These are phyloP conservation scores for Phytophthora ohioensis DNA, from an alignment of 352 stramenopile species.

Conservation along the genomic window DNA sequence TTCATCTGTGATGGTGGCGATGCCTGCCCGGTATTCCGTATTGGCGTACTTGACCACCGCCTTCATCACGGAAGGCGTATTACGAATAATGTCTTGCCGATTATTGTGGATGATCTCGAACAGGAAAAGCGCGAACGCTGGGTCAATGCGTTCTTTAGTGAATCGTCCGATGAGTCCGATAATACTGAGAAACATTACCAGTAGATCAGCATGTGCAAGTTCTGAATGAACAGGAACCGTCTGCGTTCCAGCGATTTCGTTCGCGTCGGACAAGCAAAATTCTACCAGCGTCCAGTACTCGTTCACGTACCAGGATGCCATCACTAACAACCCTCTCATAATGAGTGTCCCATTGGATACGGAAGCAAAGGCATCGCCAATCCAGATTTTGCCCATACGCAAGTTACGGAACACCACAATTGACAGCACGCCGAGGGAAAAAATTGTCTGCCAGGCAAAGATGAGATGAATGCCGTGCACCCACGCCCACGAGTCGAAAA, in stretches of 20 bases:
- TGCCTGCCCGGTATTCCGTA: constrained; percentile 27
- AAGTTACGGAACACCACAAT: constrained; percentile 49
- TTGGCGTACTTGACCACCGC: constrained; percentile 13
- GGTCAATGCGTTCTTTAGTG: constrained; percentile 42
- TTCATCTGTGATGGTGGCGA: constrained; percentile 26
- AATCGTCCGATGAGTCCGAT: constrained; percentile 36
- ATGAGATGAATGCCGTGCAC: constrained; percentile 47
- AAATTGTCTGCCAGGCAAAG: constrained; percentile 40
- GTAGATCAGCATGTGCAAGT: constrained; percentile 43
- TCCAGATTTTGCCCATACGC: constrained; percentile 46
- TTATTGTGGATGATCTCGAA: constrained; percentile 39
- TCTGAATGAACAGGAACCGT: constrained; percentile 28
- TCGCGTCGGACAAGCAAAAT: constrained; percentile 28
- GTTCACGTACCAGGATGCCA: constrained; percentile 46
- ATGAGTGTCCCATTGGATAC: constrained; percentile 44
- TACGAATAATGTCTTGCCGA: constrained; percentile 14
- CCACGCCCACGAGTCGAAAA: constrained; percentile 59
- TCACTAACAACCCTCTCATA: constrained; percentile 35
- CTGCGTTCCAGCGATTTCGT: constrained; percentile 22
- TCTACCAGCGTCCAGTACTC: constrained; percentile 45
- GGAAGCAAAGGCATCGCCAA: constrained; percentile 49
- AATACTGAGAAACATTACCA: constrained; percentile 46
- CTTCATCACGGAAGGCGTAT: neutral
- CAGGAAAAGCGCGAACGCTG: constrained; percentile 36
- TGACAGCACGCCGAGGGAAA: constrained; percentile 38